These are phyloP conservation scores for Adansonia digitata DNA, from an alignment of 345 rosid genomes.

Conservation along the genomic window DNA sequence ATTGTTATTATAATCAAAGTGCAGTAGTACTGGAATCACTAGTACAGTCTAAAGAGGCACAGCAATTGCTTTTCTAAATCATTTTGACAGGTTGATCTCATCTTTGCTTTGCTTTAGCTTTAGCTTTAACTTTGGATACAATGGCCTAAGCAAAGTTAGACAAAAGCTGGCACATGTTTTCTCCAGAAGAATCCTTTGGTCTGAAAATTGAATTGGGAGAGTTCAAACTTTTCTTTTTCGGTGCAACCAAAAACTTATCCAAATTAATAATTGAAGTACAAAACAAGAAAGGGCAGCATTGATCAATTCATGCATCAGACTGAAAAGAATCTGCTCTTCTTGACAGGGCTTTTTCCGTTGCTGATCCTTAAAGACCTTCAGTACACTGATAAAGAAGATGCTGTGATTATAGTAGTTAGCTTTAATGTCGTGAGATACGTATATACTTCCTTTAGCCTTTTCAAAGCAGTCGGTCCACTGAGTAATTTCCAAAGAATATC, in stretches of 20 bases:
- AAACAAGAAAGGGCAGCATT: background rate
- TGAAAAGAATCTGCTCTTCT: background rate
- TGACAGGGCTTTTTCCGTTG: background rate
- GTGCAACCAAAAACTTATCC: background rate
- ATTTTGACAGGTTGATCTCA: background rate
- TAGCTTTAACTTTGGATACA: too few relatives aligned
- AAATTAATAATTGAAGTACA: background rate
- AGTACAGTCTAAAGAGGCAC: constrained; percentile 10
- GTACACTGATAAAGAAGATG: constrained; percentile 2
- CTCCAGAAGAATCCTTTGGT: constrained; percentile 16
- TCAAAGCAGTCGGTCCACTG: background rate
- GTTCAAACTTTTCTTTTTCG: background rate
- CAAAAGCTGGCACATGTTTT: constrained; percentile 12
- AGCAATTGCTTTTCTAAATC: background rate
- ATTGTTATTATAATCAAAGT: constrained; percentile 10
- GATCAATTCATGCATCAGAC: background rate
- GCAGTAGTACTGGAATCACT: background rate
- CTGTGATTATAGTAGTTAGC: background rate
- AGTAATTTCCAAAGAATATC: background rate
- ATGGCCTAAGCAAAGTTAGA: constrained; percentile 15
- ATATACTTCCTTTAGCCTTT: constrained; percentile 1
- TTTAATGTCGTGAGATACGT: background rate
- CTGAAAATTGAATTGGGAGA: background rate
- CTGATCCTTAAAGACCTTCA: background rate
- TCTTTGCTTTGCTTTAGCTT: constrained; percentile 9